Percentiles rank a stretch among this genome's conserved stretches.
phyloP scores from a whole-genome alignment of 2,329 filamentous ascomycete genomes.

The Rhinocladiella similis region DNA sequence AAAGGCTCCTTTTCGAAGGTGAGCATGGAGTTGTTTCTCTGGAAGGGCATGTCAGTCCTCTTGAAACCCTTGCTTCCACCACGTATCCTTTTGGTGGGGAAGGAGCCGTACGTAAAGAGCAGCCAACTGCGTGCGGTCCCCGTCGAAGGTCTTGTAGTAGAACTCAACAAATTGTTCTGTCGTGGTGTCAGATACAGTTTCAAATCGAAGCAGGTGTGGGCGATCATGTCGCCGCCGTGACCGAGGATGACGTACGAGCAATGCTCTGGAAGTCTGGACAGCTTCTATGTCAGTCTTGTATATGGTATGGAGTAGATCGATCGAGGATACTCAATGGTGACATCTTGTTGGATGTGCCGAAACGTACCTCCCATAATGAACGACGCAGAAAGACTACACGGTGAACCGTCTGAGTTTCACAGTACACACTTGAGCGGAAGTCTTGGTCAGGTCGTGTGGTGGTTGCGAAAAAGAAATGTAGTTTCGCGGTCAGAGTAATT shows the following conservation, averaged over 20 bases:
- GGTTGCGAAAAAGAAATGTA: not conserved
- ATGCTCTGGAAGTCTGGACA: slow-evolving; percentile 39
- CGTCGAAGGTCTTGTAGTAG: slow-evolving; percentile 89
- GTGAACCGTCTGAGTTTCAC: no score
- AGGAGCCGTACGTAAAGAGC: slow-evolving; percentile 73
- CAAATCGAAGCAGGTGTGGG: not conserved
- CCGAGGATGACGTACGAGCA: slow-evolving; percentile 38
- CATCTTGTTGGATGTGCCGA: no score
- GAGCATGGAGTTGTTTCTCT: slow-evolving; percentile 86
- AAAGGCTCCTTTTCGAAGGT: slow-evolving; percentile 78
- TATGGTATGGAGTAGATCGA: no score
- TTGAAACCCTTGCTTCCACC: not conserved
- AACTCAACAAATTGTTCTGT: slow-evolving; percentile 83
- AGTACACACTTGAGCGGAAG: no score
- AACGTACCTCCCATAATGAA: slow-evolving; percentile 4
- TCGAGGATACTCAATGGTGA: no score
- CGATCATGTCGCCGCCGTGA: not conserved
- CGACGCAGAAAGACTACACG: not conserved
- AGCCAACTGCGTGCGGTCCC: slow-evolving; percentile 63
- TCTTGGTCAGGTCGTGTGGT: not conserved
- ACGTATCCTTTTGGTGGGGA: not conserved
- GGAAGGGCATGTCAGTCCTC: slow-evolving; percentile 14
- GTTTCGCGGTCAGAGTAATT: not conserved
- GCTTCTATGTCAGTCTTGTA: slow-evolving; percentile 5
- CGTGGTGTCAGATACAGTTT: slow-evolving; percentile 21